Conservation (phyloP, 306 rosid species). For the Corylus avellana region DNA sequence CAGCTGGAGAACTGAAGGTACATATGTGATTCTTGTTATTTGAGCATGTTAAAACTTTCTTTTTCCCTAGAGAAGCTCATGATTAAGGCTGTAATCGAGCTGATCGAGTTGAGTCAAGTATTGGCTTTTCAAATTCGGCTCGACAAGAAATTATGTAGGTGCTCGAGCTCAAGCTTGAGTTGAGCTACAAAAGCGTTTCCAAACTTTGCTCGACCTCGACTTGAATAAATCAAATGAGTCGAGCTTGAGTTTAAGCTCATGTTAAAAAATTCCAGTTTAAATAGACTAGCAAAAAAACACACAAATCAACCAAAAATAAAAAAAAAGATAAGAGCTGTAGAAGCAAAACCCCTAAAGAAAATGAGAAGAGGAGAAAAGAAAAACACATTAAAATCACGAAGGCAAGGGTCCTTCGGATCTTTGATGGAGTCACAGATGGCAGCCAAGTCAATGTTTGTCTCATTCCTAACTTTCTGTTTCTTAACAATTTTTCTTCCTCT, state of each 20-base stretch:
- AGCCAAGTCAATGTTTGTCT: conserved; percentile 87
- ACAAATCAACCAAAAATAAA: conserved; percentile 31
- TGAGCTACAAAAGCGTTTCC: too few species aligned
- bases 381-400: conserved; percentile 81
- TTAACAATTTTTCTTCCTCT: conserved; percentile 87
- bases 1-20: conserved; percentile 91
- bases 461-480: conserved; percentile 97
- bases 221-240: too few species aligned
- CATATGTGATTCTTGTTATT: conserved; percentile 29
- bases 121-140: neutral
- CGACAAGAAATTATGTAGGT: too few species aligned
- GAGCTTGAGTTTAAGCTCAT: too few species aligned
- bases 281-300: neutral
- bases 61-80: neutral
- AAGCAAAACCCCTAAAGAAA: conserved; percentile 39
- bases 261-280: neutral
- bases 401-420: conserved; percentile 90
- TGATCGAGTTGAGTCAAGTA: neutral
- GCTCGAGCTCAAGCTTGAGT: too few species aligned
- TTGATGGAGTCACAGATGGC: conserved; percentile 86
- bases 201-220: too few species aligned
- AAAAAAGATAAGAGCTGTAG: conserved; percentile 15
- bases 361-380: neutral
- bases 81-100: neutral
- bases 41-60: conserved; percentile 8